Base-by-base conservation (phyloP, 2,329 filamentous ascomycete genomes). In the Leptographium flavum region DNA sequence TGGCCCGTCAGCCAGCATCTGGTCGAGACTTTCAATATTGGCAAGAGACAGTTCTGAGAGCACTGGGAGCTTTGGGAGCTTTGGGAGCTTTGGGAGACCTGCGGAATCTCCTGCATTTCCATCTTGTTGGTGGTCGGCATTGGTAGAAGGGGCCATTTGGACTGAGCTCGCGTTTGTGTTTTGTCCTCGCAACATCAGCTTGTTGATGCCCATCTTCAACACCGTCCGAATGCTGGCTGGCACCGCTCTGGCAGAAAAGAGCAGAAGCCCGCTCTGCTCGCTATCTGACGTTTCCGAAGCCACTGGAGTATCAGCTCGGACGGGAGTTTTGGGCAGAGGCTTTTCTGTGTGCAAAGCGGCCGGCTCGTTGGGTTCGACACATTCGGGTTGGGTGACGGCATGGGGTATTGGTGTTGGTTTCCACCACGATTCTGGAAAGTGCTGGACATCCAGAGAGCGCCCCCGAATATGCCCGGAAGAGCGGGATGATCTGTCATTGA, bases 201-300 rank as follows among this genome's bases (percentile, higher is more conserved):
- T 50, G 25, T 45, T 48, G 28, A 51, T 35, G 9, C 46, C 41
- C 19, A 46, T 35, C 8, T 36, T 45, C 4, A 51, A 42, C 1
- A 43, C 50, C 23, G 46, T 47, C 22, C 49, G 46, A 6, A 51
- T 33, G 10, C 49, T 33, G 25, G 6, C 31, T 2, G 43, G 22
- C 36, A 39, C 9, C 17, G 21, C 25, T 21, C 14, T 22, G 8
- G 43, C 14, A 15, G 23, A 17, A 41, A 28, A 21, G 4, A 36
- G 3, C 23, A 22, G 15, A 19, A 25, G 19, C 1, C 27, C n/a
- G 6, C 14, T 15, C 15, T 17, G 32, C 14, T 21, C 22, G 14
- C 35, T 35, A 4, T n/a, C 19, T 14, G 22, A 30, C 14, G 28
- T 14, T 11, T 21, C 43, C 5, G n/a, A 35, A 4, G 36, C 15